Conservation (phyloP, 2,329 filamentous ascomycete species). For the Fusarium multiceps region DNA sequence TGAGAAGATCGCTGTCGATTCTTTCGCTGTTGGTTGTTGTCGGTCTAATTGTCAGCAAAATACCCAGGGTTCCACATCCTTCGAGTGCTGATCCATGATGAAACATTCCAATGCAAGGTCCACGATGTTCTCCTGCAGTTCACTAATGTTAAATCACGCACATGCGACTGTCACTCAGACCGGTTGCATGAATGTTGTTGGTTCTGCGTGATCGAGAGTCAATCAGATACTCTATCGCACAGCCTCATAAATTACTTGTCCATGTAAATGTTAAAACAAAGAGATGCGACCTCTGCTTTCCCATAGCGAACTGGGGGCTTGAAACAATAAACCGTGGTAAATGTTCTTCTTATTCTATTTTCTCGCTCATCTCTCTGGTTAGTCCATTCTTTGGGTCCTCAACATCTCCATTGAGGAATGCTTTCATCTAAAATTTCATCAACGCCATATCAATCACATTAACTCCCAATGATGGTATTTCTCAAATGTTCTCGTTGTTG, state of each 20-base stretch:
- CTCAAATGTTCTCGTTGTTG: background rate
- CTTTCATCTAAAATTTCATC: slow-evolving; percentile 17
- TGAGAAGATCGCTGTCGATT: background rate
- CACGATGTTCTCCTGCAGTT: background rate
- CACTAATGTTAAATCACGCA: background rate
- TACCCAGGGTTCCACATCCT: slow-evolving; percentile 18
- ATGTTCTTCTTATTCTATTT: slow-evolving; percentile 9
- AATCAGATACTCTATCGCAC: background rate
- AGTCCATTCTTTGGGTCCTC: slow-evolving; percentile 19
- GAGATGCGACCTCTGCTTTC: background rate
- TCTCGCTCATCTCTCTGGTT: background rate
- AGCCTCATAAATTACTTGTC: background rate
- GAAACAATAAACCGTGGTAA: background rate
- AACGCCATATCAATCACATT: slow-evolving; percentile 32
- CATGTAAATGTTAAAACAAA: background rate
- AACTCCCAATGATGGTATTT: slow-evolving; percentile 36
- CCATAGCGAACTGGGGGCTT: background rate
- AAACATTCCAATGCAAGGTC: slow-evolving; percentile 1
- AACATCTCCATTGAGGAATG: background rate
- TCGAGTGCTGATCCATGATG: slow-evolving; percentile 8
- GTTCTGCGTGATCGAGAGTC: background rate
- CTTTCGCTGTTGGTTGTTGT: slow-evolving; percentile 16
- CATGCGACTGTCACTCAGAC: background rate
- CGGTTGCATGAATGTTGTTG: background rate
- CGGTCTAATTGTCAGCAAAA: slow-evolving; percentile 8